Evolutionary conservation across 495 filamentous ascomycete species (phyloP), one percentile per base, ranked within the genome.

Genomic region (Trichocladium antarcticum): DNA sequence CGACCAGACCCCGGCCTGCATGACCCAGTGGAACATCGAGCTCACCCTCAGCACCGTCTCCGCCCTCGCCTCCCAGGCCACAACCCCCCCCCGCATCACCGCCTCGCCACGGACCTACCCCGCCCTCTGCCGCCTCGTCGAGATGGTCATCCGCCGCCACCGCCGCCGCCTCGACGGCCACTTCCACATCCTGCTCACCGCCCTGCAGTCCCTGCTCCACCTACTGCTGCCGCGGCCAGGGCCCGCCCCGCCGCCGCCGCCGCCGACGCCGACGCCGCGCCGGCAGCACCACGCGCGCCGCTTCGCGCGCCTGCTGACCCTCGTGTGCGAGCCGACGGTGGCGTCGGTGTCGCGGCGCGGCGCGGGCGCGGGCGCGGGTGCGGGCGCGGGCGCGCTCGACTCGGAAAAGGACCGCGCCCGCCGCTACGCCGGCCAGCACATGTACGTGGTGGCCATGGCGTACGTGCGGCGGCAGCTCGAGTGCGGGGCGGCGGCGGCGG

Each of bases 341-440:
- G 87, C 81, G 0, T 83, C 83, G 5, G 81, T 88, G 1, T 68
- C 80, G 6, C 20, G 17, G 1, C 7, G 5, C 16, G 1, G 20
- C 19, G 6, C 19, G 16, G 17, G 21, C 20, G 16, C 17, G 5
- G 4, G n/a, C 16, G 39, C 12, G 12, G 45, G 22, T 11, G 47
- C 10, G 14, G 20, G 10, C 27, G 28, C 6, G 12, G 45, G 45
- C 14, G 21, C 20, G 14, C 74, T 95, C 14, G 82, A 79, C 42
- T 87, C 89, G 47, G 80, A 85, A 47, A 83, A 82, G 6, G 84
- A 85, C 54, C 81, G 78, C 45, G 85, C 85, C 22, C 82, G 82
- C 60, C 75, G 79, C 6, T 83, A 82, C 54, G 85, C 84, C 0
- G 84, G 85, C 0, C 79, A 84, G 62, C 77, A 85, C 65, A 73